Evolutionary conservation across 805 yeast species (phyloP).

Genomic region (Grigorovia yakushimaensis): DNA sequence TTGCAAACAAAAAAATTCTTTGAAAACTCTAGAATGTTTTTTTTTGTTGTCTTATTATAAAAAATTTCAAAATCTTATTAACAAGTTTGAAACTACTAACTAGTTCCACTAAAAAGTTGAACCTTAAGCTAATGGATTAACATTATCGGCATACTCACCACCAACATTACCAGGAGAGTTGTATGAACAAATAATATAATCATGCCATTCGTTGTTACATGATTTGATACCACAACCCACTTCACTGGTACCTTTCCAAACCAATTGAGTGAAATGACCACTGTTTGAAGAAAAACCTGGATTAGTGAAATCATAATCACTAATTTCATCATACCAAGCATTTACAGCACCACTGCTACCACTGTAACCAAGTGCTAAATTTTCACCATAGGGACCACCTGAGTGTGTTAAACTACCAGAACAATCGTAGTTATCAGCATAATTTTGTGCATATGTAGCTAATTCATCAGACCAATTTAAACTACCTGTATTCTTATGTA

Average conservation of each 20-base stretch:
- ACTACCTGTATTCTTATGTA: slow-evolving; percentile 27
- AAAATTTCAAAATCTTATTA: no score
- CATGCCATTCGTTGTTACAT: slow-evolving; percentile 45
- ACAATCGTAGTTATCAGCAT: slow-evolving; percentile 41
- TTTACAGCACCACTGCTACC: slow-evolving; percentile 39
- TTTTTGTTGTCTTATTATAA: no score
- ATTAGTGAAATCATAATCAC: slow-evolving; percentile 43
- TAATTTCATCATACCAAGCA: slow-evolving; percentile 67
- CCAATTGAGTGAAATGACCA: slow-evolving; percentile 70
- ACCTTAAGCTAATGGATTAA: slow-evolving; percentile 9
- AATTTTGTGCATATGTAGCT: slow-evolving; percentile 40
- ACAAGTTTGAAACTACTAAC: neutral
- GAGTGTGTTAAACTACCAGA: slow-evolving; percentile 57
- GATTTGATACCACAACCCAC: slow-evolving; percentile 64
- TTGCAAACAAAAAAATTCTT: no score
- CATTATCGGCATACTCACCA: slow-evolving; percentile 39
- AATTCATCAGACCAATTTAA: slow-evolving; percentile 42
- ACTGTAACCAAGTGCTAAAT: slow-evolving; percentile 56
- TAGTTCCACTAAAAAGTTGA: neutral
- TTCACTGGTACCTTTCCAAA: slow-evolving; percentile 53
- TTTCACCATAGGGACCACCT: slow-evolving; percentile 53
- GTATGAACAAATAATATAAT: slow-evolving; percentile 68
- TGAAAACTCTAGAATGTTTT: no score
- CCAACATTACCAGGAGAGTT: slow-evolving; percentile 61
- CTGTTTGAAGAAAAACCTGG: slow-evolving; percentile 34